Base-by-base conservation (phyloP, 805 yeast genomes). In the Jamesozyma spencerorum region DNA sequence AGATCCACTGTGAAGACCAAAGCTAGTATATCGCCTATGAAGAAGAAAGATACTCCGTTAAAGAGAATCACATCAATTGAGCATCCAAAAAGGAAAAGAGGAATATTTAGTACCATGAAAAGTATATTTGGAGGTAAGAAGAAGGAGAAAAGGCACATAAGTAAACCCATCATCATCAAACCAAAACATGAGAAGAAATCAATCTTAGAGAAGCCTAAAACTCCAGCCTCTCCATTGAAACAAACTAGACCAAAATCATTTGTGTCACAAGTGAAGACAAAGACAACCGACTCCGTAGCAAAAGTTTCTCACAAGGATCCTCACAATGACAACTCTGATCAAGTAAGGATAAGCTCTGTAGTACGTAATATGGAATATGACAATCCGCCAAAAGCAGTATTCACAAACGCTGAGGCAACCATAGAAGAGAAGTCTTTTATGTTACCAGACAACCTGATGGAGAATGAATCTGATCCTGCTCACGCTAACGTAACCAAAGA, bases 261-360 rank as follows among this genome's bases (percentile, higher is more conserved):
- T 12, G 31, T n/a, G 13, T 10, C 31, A 18, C 14, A 33, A 3
- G 22, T 10, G 4, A 19, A 22, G 3, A 14, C 13, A 13, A 31
- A 31, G 18, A 10, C 26, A 7, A 22, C 26, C 6, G 26, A 22
- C 6, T 22, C 26, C 10, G 10, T 22, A 10, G 10, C 6, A 22
- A 10, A 7, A 22, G 26, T 10, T 22, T 22, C 26, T 10, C 26
- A 6, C 6, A 22, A 22, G 26, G 10, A 22, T 6, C 10, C 26
- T 7, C 34, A 24, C 19, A 34, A 22, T 15, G 41, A 37, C 17
- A 26, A 36, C 13, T 10, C 28, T 11, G 38, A 36, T 3, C 39
- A 43, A 26, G 10, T 38, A 32, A 49, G 63, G 34, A 42, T 58
- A 2, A 55, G 55, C 12, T 57, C 48, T 8, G 51, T 52, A 33